phyloP scores from a whole-genome alignment of 2,329 filamentous ascomycete genomes.

The Ophiostoma australiae region DNA sequence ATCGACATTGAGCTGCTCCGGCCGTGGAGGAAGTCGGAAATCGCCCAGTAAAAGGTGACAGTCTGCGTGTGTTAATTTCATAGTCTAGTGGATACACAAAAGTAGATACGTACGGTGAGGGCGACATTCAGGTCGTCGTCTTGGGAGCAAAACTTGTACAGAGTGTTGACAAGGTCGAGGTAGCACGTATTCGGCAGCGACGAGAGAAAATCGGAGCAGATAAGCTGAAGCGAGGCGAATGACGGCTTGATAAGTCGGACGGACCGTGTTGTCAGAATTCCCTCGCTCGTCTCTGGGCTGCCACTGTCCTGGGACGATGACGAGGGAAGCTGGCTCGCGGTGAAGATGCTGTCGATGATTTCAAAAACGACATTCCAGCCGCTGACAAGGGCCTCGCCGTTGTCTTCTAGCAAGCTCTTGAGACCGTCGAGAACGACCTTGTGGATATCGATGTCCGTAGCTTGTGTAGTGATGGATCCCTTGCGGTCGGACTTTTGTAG shows the following conservation, averaged over 20 bases:
- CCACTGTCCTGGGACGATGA: neutral
- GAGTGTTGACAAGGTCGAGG: slow-evolving; percentile 73
- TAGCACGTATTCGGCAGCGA: slow-evolving; percentile 67
- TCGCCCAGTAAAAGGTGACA: slow-evolving; percentile 91
- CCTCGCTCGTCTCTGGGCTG: slow-evolving; percentile 32
- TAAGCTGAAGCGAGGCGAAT: slow-evolving; percentile 83
- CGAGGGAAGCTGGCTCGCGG: slow-evolving; percentile 36
- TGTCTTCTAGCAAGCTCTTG: slow-evolving; percentile 78
- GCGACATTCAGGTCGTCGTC: slow-evolving; percentile 92
- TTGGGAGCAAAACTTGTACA: slow-evolving; percentile 85
- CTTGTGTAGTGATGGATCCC: slow-evolving; percentile 45
- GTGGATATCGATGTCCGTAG: slow-evolving; percentile 73
- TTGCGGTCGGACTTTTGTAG: slow-evolving; percentile 52
- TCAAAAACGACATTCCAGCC: slow-evolving; percentile 86
- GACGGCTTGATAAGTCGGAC: slow-evolving; percentile 75
- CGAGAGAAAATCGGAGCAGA: slow-evolving; percentile 89
- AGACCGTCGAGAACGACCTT: slow-evolving; percentile 73
- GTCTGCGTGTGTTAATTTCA: slow-evolving; percentile 47
- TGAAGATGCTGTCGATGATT: slow-evolving; percentile 77
- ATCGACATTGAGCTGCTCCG: slow-evolving; percentile 56
- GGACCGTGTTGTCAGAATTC: slow-evolving; percentile 53
- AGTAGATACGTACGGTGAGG: slow-evolving; percentile 61
- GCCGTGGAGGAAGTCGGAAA: slow-evolving; percentile 77
- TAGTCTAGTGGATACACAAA: neutral
- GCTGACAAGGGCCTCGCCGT: slow-evolving; percentile 73